These are phyloP conservation scores for Radiomyces spectabilis DNA, from an alignment of 192 early-diverging fungal species.

Conservation along the genomic window DNA sequence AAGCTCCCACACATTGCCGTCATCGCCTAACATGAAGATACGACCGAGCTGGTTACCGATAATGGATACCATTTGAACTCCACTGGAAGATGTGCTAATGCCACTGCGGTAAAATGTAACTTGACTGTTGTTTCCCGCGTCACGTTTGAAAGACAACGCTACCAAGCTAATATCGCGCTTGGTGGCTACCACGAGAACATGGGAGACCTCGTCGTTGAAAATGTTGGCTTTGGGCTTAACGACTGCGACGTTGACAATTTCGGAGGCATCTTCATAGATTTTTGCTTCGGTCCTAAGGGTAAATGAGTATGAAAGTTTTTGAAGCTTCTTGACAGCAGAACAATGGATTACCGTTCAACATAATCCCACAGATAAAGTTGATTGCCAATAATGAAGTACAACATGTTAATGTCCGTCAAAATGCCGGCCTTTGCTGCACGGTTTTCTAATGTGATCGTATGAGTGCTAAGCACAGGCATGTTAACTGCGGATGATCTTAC, in stretches of 20 bases:
- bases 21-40: constrained; percentile 85
- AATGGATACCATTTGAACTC: constrained; percentile 74
- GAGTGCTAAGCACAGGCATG: not conserved
- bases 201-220: constrained; percentile 76
- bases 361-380: constrained; percentile 91
- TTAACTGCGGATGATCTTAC: no score
- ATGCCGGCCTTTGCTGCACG: constrained; percentile 73
- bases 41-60: constrained; percentile 72
- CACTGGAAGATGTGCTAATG: constrained; percentile 72
- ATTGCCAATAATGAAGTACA: constrained; percentile 90
- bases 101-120: constrained; percentile 75
- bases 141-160: constrained; percentile 49
- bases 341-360: constrained; percentile 61
- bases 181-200: constrained; percentile 83
- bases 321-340: no score
- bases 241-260: constrained; percentile 79
- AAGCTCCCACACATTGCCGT: constrained; percentile 85
- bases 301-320: no score
- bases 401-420: constrained; percentile 83
- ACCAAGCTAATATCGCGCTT: constrained; percentile 77
- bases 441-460: not conserved
- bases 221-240: constrained; percentile 71
- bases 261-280: constrained; percentile 79
- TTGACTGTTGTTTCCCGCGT: constrained; percentile 28
- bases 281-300: no score